Base-by-base conservation (phyloP, 106 monocot species). In the Vanilla planifolia region DNA sequence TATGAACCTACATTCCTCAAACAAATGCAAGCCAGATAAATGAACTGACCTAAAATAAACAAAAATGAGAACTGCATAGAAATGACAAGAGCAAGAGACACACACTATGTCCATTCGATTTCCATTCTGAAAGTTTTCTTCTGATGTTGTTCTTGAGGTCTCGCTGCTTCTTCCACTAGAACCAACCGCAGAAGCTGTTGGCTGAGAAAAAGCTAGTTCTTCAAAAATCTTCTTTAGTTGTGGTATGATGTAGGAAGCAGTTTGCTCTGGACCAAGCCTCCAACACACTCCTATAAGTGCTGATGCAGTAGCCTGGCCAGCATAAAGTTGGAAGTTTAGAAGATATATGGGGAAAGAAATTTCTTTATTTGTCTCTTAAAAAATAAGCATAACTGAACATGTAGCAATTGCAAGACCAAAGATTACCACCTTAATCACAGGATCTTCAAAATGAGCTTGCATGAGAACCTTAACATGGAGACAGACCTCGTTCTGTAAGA, bases 81-180 rank as follows among this genome's bases (percentile, higher is more conserved):
- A 30, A 51, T 28, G 35, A 23, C 14, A n/a, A 55, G 15, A 34
- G 8, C 46, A 40, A 57, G 65, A 45, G 33, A 76, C 98, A 25
- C 85, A 98, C 98, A 88, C 58, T 62, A 98, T 79, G 44, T 92
- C 98, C 70, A 73, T 77, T 67, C 88, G 67, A 47, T 60, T 84
- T 68, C 75, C 72, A 46, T 92, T 72, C 48, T 55, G 59, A 48
- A 41, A 26, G 42, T 59, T 70, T 44, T 71, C 75, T 52, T 77
- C 65, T 62, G 59, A 43, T 39, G 74, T 85, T 61, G 61, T 28
- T 55, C 40, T 14, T 8, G 72, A 67, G 55, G 60, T 10, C 64
- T 71, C 82, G 13, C 59, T 51, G 55, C 67, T 66, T 70, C 69
- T 73, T 27, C 43, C 46, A 55, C 24, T 43, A 20, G 67, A 72